These are phyloP conservation scores for Phalaenopsis aphrodite DNA, from an alignment of 106 monocot genomes.

Conservation along the genomic window DNA sequence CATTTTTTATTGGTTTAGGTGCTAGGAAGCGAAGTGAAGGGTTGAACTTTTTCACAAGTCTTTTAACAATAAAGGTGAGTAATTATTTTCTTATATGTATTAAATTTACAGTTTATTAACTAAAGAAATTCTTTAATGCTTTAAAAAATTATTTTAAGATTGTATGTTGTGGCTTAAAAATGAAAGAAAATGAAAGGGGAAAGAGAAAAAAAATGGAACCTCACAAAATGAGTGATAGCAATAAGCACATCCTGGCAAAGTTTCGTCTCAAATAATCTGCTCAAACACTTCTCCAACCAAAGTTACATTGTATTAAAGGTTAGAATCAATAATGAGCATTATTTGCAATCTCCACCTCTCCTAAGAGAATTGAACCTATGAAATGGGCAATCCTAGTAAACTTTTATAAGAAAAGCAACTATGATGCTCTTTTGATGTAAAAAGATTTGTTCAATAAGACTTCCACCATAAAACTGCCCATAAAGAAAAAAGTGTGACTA, in stretches of 20 bases:
- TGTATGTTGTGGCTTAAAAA: too few species aligned
- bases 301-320: neutral
- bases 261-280: neutral
- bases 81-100: too few species aligned
- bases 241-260: neutral
- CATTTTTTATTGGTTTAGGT: too few species aligned
- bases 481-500: neutral
- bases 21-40: too few species aligned
- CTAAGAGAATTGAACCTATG: neutral
- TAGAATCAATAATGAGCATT: neutral
- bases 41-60: too few species aligned
- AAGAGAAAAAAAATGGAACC: neutral
- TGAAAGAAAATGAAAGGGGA: too few species aligned
- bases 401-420: too few species aligned
- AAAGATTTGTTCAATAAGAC: neutral
- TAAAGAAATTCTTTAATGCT: too few species aligned
- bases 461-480: neutral
- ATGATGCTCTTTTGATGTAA: neutral
- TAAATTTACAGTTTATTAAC: too few species aligned
- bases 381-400: neutral
- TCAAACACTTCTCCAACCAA: neutral
- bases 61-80: too few species aligned
- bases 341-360: neutral
- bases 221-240: neutral
- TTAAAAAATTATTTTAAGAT: too few species aligned